Conservation (phyloP, 192 early-diverging fungal species). For the Coemansia sp. region DNA sequence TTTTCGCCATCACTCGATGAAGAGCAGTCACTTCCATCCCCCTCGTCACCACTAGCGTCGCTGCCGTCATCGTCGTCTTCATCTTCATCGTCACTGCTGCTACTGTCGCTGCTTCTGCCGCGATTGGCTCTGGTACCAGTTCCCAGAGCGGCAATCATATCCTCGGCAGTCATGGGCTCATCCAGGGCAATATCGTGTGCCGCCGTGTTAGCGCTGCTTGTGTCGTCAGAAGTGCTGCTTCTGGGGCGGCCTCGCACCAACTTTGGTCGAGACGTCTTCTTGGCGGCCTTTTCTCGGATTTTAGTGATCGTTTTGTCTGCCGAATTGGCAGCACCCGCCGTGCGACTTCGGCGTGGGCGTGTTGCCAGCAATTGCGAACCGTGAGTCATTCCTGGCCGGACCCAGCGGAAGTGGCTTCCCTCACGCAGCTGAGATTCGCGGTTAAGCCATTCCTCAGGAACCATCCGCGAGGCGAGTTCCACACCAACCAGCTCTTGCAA, state of each 20-base stretch:
- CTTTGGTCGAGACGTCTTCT: slow-evolving; percentile 7
- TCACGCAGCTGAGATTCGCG: slow-evolving; percentile 51
- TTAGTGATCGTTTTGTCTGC: slow-evolving; percentile 29
- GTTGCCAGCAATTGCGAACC: slow-evolving; percentile 47
- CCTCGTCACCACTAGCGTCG: slow-evolving; percentile 13
- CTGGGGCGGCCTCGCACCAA: slow-evolving; percentile 36
- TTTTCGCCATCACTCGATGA: slow-evolving; percentile 17
- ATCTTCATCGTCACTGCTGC: slow-evolving; percentile 1
- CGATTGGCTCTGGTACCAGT: slow-evolving; percentile 13
- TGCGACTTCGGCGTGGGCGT: slow-evolving; percentile 34
- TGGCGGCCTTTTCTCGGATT: slow-evolving; percentile 31
- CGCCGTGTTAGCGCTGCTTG: neutral
- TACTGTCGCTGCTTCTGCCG: slow-evolving; percentile 3
- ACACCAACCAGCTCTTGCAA: slow-evolving; percentile 32
- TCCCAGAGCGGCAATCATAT: slow-evolving; percentile 27
- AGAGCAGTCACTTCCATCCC: slow-evolving; percentile 6
- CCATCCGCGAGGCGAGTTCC: slow-evolving; percentile 42
- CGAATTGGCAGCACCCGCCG: slow-evolving; percentile 6
- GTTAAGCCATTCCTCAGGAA: slow-evolving; percentile 52
- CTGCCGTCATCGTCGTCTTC: slow-evolving; percentile 3
- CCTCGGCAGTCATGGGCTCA: neutral
- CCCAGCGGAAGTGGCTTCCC: slow-evolving; percentile 52
- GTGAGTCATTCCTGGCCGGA: slow-evolving; percentile 47
- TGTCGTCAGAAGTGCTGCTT: slow-evolving; percentile 12
- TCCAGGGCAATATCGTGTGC: neutral